Conservation (phyloP, 306 rosid species). For the Sesbania bispinosa region DNA sequence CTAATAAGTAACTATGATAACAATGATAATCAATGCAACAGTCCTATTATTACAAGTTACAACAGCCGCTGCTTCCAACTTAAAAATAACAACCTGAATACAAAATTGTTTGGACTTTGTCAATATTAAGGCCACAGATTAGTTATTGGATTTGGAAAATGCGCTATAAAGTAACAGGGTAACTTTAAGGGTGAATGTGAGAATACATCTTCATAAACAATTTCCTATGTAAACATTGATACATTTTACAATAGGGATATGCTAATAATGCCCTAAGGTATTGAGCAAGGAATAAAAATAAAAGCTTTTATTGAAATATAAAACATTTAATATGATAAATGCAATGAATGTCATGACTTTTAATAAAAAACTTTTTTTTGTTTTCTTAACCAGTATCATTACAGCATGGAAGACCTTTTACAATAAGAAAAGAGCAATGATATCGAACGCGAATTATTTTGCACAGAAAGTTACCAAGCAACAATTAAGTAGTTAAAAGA, state of each 20-base stretch:
- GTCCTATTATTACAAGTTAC: not conserved
- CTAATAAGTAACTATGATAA: not conserved
- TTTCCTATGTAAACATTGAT: not conserved
- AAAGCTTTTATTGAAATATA: too few relatives aligned
- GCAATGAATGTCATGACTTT: too few relatives aligned
- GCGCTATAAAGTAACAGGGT: not conserved
- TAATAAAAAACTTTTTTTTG: too few relatives aligned
- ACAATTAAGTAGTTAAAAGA: too few relatives aligned
- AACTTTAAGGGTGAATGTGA: not conserved
- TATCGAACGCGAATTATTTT: too few relatives aligned
- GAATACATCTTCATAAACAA: not conserved
- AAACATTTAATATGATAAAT: too few relatives aligned
- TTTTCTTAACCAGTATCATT: too few relatives aligned
- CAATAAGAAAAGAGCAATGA: too few relatives aligned
- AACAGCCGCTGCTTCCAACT: not conserved
- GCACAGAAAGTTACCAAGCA: too few relatives aligned
- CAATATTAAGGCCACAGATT: not conserved
- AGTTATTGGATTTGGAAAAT: constrained; percentile 6
- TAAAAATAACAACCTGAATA: not conserved
- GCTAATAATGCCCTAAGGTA: too few relatives aligned
- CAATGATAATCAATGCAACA: not conserved
- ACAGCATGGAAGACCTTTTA: too few relatives aligned
- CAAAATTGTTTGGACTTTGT: not conserved
- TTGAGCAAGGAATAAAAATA: too few relatives aligned
- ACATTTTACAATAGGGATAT: not conserved